Evolutionary conservation across 192 early-diverging fungal species (phyloP), one percentile per base, ranked within the genome.

Genomic region (Mycoemilia scoparia): DNA sequence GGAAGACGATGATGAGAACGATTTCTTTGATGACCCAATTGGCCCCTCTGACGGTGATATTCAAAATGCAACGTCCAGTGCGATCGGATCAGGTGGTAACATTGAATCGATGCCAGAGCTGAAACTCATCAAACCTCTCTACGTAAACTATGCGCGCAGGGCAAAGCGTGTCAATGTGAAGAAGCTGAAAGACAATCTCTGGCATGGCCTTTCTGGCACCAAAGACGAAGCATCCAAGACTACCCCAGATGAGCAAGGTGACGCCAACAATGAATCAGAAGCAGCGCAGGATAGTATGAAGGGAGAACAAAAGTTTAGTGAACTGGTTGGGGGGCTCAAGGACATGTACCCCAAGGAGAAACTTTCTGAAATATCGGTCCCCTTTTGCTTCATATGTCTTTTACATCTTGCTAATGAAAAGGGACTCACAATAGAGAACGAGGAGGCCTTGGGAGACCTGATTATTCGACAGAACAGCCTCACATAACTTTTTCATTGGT

Each of bases 361-460:
- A 38, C 66, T 86, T 38, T 68, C 73, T 38, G 92, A 97, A 29
- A 90, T 97, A 39, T 92, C 89, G 2, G 75, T 90, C n/a, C 74
- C 87, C 18, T 97, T 84, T 46, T 91, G 89, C 57, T 97, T 97
- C 52, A 95, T 97, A 39, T 92, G 89, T 42, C 51, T 97, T 32
- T 55, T 97, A 42, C 92, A 97, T 70, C 50, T 97, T 44, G 89
- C 89, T 21, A 93, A 97, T 49, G 91, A 96, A 52, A 75, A 85
- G 46, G 74, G 77, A 35, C 54, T 96, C 43, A 39, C 44, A 16
- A 76, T 90, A 29, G 57, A 54, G 14, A 63, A 54, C 23, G 64
- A 71, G 29, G 34, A 27, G 17, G 43, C 43, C 21, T 45, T 69
- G 61, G 30, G 45, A 19, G 67, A 70, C 19, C 51, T 70, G 11